Evolutionary conservation across 108 stramenopile genomes (phyloP).

Genomic region (Cyclotella atomus): DNA sequence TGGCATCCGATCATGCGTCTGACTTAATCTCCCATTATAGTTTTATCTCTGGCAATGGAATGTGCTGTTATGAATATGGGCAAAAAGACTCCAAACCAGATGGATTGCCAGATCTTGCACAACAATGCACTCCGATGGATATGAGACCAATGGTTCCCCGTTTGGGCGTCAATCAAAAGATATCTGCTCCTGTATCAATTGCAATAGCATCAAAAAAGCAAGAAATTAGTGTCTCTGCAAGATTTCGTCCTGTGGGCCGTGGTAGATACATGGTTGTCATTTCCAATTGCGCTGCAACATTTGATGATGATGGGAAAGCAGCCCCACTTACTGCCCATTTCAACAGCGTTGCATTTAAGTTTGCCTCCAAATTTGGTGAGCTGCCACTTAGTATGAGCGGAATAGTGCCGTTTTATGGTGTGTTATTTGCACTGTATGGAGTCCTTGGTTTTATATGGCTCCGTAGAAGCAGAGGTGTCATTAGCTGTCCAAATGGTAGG

Average conservation of each 20-base stretch:
- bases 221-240: constrained; percentile 11
- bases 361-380: constrained; percentile 39
- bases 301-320: background rate
- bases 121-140: constrained; percentile 29
- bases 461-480: constrained; percentile 23
- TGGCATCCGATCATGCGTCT: background rate
- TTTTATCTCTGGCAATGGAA: constrained; percentile 14
- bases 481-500: constrained; percentile 4
- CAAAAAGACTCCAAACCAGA: background rate
- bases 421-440: constrained; percentile 19
- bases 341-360: constrained; percentile 16
- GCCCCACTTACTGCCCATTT: constrained; percentile 12
- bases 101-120: background rate
- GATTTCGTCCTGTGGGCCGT: constrained; percentile 17
- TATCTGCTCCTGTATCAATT: constrained; percentile 11
- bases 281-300: constrained; percentile 31
- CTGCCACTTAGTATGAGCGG: constrained; percentile 39
- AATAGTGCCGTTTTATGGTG: constrained; percentile 40
- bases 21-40: background rate
- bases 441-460: constrained; percentile 30
- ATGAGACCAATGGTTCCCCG: constrained; percentile 17
- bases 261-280: constrained; percentile 38
- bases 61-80: constrained; percentile 17
- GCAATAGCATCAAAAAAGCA: background rate
- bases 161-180: constrained; percentile 10